Evolutionary conservation across 2,329 filamentous ascomycete species (phyloP).

Genomic region (Penicillium sp.): DNA sequence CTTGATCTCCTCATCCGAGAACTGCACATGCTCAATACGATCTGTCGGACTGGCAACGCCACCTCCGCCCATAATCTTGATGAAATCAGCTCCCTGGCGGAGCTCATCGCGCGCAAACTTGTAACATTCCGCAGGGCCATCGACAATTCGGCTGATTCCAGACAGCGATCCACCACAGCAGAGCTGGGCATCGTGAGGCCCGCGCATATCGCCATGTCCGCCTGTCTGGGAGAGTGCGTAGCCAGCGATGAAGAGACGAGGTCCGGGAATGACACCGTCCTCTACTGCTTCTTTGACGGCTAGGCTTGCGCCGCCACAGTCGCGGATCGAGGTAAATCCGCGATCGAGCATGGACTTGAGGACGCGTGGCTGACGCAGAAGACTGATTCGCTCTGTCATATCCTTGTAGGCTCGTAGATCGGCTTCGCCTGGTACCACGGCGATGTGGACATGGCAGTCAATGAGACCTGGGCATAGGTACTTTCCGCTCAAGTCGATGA

Average conservation of each 20-base stretch:
- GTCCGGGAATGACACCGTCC: constrained; percentile 59
- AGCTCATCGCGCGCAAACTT: constrained; percentile 57
- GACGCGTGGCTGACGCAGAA: constrained; percentile 23
- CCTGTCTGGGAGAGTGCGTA: constrained; percentile 60
- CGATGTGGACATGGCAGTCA: constrained; percentile 55
- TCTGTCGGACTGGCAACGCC: constrained; percentile 61
- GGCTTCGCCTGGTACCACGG: constrained; percentile 46
- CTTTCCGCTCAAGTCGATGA: constrained; percentile 46
- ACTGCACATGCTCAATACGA: constrained; percentile 56
- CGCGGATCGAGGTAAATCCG: constrained; percentile 62
- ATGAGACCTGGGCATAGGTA: constrained; percentile 56
- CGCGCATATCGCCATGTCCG: constrained; percentile 58
- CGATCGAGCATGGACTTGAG: constrained; percentile 53
- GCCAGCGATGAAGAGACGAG: constrained; percentile 58
- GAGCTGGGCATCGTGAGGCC: constrained; percentile 39
- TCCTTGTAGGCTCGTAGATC: constrained; percentile 22
- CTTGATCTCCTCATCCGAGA: constrained; percentile 58
- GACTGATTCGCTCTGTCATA: constrained; percentile 20
- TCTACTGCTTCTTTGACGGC: constrained; percentile 57
- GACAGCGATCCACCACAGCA: constrained; percentile 52
- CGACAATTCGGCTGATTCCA: constrained; percentile 48
- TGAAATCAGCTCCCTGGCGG: constrained; percentile 59
- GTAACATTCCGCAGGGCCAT: constrained; percentile 59
- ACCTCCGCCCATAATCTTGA: constrained; percentile 64
- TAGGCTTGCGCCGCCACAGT: constrained; percentile 59